Evolutionary conservation across 2,329 filamentous ascomycete species (phyloP).

Genomic region (Bertia moriformis): DNA sequence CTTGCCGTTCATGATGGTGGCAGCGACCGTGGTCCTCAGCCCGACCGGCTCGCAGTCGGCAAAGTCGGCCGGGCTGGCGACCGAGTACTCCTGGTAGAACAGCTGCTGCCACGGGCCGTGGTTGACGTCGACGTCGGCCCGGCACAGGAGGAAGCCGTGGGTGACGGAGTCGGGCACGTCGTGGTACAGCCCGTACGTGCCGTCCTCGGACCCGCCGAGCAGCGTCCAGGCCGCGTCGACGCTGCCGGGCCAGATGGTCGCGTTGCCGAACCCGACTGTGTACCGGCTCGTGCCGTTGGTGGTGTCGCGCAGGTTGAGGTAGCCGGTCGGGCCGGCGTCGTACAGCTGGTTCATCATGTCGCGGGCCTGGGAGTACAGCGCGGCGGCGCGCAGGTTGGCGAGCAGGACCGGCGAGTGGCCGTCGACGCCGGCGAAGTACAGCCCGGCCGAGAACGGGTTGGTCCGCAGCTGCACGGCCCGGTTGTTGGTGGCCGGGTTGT

Average conservation of each 20-base stretch:
- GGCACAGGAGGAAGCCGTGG: constrained; percentile 7
- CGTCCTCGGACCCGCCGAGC: constrained; percentile 3
- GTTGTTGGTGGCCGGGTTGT: constrained; percentile 7
- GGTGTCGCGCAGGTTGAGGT: constrained; percentile 8
- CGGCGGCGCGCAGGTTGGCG: constrained; percentile 5
- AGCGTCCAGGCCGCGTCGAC: constrained; percentile 8
- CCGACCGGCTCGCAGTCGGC: constrained; percentile 8
- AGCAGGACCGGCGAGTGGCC: constrained; percentile 7
- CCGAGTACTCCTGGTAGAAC: constrained; percentile 6
- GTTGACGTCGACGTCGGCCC: constrained; percentile 6
- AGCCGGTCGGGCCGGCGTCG: constrained; percentile 7
- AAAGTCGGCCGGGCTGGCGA: constrained; percentile 3
- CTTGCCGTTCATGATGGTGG: constrained; percentile 7
- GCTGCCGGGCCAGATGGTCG: constrained; percentile 5
- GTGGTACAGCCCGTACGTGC: constrained; percentile 6
- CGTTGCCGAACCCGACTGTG: constrained; percentile 8
- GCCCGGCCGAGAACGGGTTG: constrained; percentile 3
- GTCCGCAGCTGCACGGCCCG: constrained; percentile 8
- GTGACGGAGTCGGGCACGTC: constrained; percentile 3
- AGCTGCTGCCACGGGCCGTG: constrained; percentile 8
- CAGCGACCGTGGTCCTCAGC: constrained; percentile 7
- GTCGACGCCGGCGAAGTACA: constrained; percentile 7
- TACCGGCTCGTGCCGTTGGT: constrained; percentile 5
- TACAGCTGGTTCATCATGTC: constrained; percentile 6
- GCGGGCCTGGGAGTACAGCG: constrained; percentile 5